These are phyloP conservation scores for Sambucus nigra DNA, from an alignment of 129 eudicot genomes.

Conservation along the genomic window DNA sequence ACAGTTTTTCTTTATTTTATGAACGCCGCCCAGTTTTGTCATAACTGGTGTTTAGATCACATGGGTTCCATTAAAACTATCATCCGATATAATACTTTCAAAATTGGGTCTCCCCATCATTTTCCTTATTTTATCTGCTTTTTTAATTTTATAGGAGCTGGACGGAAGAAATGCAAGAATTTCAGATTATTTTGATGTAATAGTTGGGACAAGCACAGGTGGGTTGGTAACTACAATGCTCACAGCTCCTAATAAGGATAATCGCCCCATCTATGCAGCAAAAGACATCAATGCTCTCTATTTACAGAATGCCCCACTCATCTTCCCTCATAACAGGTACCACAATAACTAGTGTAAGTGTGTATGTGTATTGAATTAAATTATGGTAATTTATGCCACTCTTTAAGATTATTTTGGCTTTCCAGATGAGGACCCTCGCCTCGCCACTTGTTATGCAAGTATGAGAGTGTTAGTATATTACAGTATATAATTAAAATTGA, in stretches of 20 bases:
- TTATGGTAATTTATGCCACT: no score
- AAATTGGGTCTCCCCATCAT: neutral
- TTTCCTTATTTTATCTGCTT: neutral
- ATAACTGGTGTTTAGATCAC: neutral
- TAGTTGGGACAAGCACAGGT: slow-evolving; percentile 82
- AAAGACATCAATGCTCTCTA: slow-evolving; percentile 44
- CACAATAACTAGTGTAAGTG: no score
- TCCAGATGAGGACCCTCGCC: no score
- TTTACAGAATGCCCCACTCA: slow-evolving; percentile 39
- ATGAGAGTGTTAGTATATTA: no score
- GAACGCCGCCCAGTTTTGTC: neutral
- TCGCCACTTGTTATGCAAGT: no score
- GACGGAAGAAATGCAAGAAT: slow-evolving; percentile 58
- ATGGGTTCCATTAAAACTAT: neutral
- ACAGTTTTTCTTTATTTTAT: neutral
- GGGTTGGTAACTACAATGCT: slow-evolving; percentile 65
- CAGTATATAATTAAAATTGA: no score
- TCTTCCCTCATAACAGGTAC: slow-evolving; percentile 51
- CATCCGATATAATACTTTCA: no score
- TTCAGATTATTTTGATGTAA: slow-evolving; percentile 71
- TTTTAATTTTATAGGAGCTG: slow-evolving; percentile 38
- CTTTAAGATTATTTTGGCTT: no score
- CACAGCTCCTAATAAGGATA: slow-evolving; percentile 47
- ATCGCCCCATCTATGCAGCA: slow-evolving; percentile 60
- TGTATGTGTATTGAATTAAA: no score